phyloP scores from a whole-genome alignment of 2,329 filamentous ascomycete species.

The Aureobasidium sp. region DNA sequence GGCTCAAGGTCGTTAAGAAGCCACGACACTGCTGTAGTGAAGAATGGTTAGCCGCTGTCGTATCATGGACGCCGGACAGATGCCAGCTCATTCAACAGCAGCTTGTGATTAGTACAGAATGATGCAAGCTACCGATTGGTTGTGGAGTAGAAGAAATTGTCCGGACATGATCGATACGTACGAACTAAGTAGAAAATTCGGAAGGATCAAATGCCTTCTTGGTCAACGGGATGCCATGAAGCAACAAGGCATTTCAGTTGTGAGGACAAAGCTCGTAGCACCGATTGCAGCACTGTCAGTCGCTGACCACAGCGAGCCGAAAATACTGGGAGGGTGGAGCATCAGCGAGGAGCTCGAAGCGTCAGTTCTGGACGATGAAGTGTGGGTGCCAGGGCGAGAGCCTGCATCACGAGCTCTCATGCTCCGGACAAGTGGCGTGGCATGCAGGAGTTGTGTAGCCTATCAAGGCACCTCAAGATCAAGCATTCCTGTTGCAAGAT shows the following conservation, averaged over 20 bases:
- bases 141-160: not conserved
- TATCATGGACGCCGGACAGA: conserved; percentile 23
- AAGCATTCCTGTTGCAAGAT: conserved; percentile 6
- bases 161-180: not conserved
- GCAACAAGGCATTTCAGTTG: not conserved
- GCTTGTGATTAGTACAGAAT: conserved; percentile 3
- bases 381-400: conserved; percentile 5
- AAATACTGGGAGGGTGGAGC: not conserved
- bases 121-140: conserved; percentile 10
- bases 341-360: not conserved
- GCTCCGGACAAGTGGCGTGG: conserved; percentile 9
- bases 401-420: conserved; percentile 11
- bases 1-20: conserved; percentile 19
- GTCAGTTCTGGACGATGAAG: not conserved
- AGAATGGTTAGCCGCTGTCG: conserved; percentile 22
- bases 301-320: not conserved
- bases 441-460: conserved; percentile 5
- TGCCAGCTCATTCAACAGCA: conserved; percentile 24
- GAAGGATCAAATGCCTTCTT: conserved; percentile 5
- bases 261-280: not conserved
- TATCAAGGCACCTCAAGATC: conserved; percentile 8
- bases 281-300: not conserved
- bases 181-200: not conserved
- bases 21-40: conserved; percentile 25
- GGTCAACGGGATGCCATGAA: not conserved